Conservation (phyloP, 805 yeast species). For the Kazachstania kunashirensis region DNA sequence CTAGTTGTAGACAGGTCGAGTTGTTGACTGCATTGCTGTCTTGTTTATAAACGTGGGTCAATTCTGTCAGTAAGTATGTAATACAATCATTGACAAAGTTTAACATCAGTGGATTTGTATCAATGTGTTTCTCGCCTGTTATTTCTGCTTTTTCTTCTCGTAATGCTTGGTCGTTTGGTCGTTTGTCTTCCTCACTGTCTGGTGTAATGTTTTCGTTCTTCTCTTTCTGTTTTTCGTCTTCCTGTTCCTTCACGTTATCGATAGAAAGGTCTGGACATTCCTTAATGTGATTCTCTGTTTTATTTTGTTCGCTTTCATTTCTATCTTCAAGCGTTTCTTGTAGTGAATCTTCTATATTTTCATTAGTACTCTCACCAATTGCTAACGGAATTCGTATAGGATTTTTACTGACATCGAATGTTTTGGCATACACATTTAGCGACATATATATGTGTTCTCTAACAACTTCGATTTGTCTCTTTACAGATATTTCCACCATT, state of each 20-base stretch:
- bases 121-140: background rate
- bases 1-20: slow-evolving; percentile 69
- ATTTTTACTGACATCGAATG: slow-evolving; percentile 9
- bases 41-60: background rate
- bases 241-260: no score
- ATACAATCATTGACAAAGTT: slow-evolving; percentile 29
- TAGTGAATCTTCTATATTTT: background rate
- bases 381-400: slow-evolving; percentile 11
- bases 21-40: slow-evolving; percentile 33
- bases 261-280: no score
- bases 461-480: slow-evolving; percentile 71
- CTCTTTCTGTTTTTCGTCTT: no score
- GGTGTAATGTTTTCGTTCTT: no score
- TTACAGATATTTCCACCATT: slow-evolving; percentile 33
- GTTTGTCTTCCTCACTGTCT: background rate
- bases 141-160: background rate
- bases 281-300: no score
- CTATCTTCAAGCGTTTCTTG: no score
- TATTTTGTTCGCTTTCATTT: no score
- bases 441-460: slow-evolving; percentile 48
- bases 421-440: slow-evolving; percentile 17
- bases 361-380: background rate
- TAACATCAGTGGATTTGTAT: slow-evolving; percentile 26
- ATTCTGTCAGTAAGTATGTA: slow-evolving; percentile 24
- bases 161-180: background rate